Conservation (phyloP, 2,329 filamentous ascomycete genomes). For the Penicillium concentricum region DNA sequence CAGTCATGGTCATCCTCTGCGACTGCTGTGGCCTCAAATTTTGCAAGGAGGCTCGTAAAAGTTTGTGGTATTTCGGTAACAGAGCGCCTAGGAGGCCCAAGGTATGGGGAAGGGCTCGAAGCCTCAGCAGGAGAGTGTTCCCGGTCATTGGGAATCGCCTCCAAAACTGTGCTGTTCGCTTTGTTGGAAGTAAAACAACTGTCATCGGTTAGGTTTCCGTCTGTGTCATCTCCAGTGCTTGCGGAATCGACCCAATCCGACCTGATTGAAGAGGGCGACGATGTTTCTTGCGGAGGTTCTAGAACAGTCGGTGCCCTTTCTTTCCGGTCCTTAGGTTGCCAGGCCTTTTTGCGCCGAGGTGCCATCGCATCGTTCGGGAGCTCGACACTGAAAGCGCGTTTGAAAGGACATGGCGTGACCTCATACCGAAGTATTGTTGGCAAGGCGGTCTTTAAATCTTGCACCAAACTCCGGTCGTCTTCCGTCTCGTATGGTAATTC, state of each 20-base stretch:
- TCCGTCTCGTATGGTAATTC: constrained; percentile 69
- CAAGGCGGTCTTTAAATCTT: constrained; percentile 67
- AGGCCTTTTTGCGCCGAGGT: constrained; percentile 66
- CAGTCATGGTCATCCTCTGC: neutral
- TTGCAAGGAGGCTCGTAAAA: constrained; percentile 40
- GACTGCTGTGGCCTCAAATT: constrained; percentile 34
- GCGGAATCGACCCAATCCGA: constrained; percentile 22
- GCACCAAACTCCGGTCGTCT: constrained; percentile 63
- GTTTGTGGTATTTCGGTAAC: constrained; percentile 32
- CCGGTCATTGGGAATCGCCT: constrained; percentile 23
- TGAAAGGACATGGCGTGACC: constrained; percentile 82
- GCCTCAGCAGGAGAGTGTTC: constrained; percentile 9
- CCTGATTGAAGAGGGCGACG: constrained; percentile 15
- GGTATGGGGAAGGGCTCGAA: constrained; percentile 10
- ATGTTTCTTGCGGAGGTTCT: constrained; percentile 1
- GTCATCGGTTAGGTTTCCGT: constrained; percentile 34
- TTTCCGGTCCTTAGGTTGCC: constrained; percentile 60
- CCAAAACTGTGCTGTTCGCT: constrained; percentile 25
- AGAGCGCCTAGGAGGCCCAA: constrained; percentile 19
- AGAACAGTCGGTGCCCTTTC: constrained; percentile 30
- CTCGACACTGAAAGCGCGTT: constrained; percentile 70
- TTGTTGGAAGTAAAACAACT: constrained; percentile 26
- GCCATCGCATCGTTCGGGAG: constrained; percentile 67
- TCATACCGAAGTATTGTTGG: constrained; percentile 78
- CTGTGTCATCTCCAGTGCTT: constrained; percentile 35